These are phyloP conservation scores for Kwoniella sp. DNA, from an alignment of 768 basidiomycete genomes.

Conservation along the genomic window DNA sequence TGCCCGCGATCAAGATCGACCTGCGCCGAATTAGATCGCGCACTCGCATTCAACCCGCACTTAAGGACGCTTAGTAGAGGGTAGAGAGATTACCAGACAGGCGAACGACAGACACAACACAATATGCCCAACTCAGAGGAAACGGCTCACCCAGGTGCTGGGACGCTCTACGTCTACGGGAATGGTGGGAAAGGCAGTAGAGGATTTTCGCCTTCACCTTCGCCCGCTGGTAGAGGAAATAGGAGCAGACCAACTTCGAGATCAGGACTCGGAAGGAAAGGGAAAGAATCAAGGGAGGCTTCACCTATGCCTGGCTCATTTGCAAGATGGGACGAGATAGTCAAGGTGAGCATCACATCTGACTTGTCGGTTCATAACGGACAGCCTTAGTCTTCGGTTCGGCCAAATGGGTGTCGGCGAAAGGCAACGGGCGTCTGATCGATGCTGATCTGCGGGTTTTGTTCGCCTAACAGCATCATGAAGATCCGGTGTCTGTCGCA, in stretches of 20 bases:
- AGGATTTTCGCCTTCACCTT: background rate
- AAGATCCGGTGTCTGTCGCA: slow-evolving; percentile 25
- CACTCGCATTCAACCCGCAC: too few relatives aligned
- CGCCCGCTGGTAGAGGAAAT: slow-evolving; percentile 8
- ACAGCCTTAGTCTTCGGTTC: too few relatives aligned
- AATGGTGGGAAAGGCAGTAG: background rate
- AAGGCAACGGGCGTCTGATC: too few relatives aligned
- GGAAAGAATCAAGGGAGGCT: slow-evolving; percentile 1
- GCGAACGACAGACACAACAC: slow-evolving; percentile 34
- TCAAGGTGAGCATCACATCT: slow-evolving; percentile 23
- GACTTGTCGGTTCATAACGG: background rate
- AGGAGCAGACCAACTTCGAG: background rate
- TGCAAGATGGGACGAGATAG: slow-evolving; percentile 28
- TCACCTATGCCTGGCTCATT: slow-evolving; percentile 1
- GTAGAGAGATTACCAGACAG: background rate
- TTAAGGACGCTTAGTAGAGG: background rate
- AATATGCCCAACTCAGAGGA: slow-evolving; percentile 38
- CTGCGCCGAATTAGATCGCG: too few relatives aligned
- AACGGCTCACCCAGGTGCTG: slow-evolving; percentile 35
- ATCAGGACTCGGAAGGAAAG: slow-evolving; percentile 1
- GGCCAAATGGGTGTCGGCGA: too few relatives aligned
- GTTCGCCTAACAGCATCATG: slow-evolving; percentile 6
- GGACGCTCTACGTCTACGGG: slow-evolving; percentile 39
- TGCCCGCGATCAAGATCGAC: too few relatives aligned
- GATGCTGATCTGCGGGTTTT: background rate